Evolutionary conservation across 139 green algal genomes (phyloP), one percentile per base, ranked within the genome.

Genomic region (Klebsormidium nitens): DNA sequence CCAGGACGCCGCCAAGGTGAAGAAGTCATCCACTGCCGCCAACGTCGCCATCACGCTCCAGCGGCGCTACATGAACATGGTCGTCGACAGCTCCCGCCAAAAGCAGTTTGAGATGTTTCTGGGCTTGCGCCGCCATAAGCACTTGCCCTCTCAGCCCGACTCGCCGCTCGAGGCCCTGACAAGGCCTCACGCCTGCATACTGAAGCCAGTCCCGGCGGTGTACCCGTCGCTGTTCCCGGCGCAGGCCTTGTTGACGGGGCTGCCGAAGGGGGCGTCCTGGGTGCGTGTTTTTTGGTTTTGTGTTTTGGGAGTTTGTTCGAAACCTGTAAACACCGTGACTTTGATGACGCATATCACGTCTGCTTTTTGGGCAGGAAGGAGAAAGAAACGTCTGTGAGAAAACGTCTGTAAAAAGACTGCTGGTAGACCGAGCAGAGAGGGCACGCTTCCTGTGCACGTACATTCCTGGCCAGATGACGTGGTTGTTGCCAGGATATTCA

Each of bases 51-150:
- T 91, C 62, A 83, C 75, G 23, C 67, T 91, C 57, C 86, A 91
- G 75, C 73, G 86, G 23, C 75, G 86, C 23, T 92, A 87, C 81
- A 82, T 87, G 70, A 91, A 91, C 61, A 83, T 88, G 14, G 70
- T 91, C 28, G 19, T 76, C 55, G 50, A 83, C 35, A 35, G 1
- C 23, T 29, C 48, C 31, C 36, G 67, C 4, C 56, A 70, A 23
- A n/a, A 26, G 59, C 71, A 89, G 73, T 3, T 78, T 40, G 88
- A 95, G 79, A 76, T 93, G 32, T 95, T 96, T 47, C 81, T 96
- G 58, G 90, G 90, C 36, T 72, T 91, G 67, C 52, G 64, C 23
- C 19, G n/a, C 36, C 61, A 59, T 31, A 47, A 52, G 32, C 14
- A 75, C 48, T 77, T 77, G 23, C 64, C 69, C 31, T 64, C 61